A percentile compares a stretch with the other conserved stretches of the same genome.
These are phyloP conservation scores for Xylariaceae sp. DNA, from an alignment of 2,329 filamentous ascomycete genomes.

Conservation along the genomic window DNA sequence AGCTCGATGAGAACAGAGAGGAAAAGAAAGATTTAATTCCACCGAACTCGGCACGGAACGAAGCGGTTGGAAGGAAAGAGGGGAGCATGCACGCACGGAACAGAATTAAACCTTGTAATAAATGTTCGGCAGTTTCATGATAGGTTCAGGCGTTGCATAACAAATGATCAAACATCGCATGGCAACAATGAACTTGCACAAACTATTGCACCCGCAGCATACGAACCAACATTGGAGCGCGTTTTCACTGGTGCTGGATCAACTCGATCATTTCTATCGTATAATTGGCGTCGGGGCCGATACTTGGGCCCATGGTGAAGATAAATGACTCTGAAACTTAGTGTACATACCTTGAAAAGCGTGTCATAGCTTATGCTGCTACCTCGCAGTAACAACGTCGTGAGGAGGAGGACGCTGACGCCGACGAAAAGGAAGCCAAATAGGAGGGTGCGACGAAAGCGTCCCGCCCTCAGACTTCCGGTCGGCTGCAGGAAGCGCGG, in stretches of 20 bases:
- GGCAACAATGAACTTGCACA: not conserved
- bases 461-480: constrained; percentile 1
- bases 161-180: not conserved
- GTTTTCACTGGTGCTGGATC: not conserved
- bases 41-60: not conserved
- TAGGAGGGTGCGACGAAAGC: constrained; percentile 6
- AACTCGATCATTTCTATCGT: not conserved
- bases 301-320: too few relatives aligned
- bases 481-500: constrained; percentile 3
- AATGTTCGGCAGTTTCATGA: constrained; percentile 9
- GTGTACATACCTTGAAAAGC: constrained; percentile 17
- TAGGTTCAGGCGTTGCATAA: not conserved
- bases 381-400: constrained; percentile 16
- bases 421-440: constrained; percentile 13
- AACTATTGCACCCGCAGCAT: too few relatives aligned
- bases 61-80: not conserved
- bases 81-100: not conserved
- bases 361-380: constrained; percentile 4
- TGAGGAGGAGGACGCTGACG: constrained; percentile 16
- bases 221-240: too few relatives aligned
- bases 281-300: too few relatives aligned
- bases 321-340: not conserved
- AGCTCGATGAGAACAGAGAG: not conserved
- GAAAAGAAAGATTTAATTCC: not conserved
- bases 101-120: not conserved